phyloP scores from a whole-genome alignment of 129 eudicot genomes.

The Lactuca sativa region DNA sequence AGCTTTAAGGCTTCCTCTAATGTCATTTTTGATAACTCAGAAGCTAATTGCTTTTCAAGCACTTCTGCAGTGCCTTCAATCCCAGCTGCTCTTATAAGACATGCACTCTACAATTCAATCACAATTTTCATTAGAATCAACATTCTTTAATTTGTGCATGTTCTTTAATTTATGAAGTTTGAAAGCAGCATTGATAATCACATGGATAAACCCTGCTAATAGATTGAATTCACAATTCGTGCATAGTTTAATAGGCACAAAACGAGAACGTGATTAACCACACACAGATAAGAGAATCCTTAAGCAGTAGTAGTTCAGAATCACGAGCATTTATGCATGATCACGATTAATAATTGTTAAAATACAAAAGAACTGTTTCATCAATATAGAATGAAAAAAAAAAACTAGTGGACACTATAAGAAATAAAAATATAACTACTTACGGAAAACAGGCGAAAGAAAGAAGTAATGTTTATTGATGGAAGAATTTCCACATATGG shows the following conservation, averaged over 20 bases:
- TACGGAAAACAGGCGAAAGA: background rate
- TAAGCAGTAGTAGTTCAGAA: no score
- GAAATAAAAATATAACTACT: background rate
- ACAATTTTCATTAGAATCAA: constrained; percentile 21
- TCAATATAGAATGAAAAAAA: no score
- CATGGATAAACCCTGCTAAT: background rate
- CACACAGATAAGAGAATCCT: no score
- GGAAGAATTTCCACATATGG: background rate
- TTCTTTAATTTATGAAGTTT: background rate
- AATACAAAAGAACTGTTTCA: no score
- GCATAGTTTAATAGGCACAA: no score
- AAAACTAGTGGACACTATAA: background rate
- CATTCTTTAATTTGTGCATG: background rate
- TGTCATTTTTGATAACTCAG: constrained; percentile 78
- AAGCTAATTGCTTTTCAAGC: constrained; percentile 78
- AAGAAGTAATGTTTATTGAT: background rate
- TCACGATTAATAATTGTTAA: no score
- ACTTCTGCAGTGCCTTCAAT: constrained; percentile 82
- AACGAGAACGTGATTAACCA: no score
- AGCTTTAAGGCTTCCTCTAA: constrained; percentile 77
- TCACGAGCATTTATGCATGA: no score
- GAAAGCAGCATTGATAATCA: background rate
- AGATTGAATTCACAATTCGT: no score
- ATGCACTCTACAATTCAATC: constrained; percentile 70
- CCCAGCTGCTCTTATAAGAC: constrained; percentile 77